Conservation (phyloP, 2,329 filamentous ascomycete species). For the Scedosporium dehoogii region DNA sequence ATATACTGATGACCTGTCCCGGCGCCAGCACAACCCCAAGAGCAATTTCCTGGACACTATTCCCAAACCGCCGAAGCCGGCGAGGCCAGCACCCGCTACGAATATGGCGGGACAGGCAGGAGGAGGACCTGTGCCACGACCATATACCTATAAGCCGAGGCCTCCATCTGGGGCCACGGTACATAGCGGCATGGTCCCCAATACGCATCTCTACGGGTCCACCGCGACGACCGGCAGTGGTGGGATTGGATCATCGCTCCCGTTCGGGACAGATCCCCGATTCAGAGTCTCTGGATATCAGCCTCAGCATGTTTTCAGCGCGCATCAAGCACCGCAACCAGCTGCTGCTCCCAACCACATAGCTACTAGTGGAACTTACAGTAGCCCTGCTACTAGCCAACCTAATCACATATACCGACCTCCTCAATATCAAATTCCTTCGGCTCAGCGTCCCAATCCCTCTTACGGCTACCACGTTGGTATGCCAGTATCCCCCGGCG, state of each 20-base stretch:
- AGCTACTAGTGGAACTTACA: background rate
- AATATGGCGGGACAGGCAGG: background rate
- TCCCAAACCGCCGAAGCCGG: conserved; percentile 37
- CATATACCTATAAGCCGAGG: conserved; percentile 3
- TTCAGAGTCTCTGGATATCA: background rate
- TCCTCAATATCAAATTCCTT: background rate
- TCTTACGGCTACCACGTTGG: background rate
- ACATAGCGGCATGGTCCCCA: background rate
- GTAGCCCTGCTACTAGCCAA: background rate
- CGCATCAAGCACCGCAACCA: background rate
- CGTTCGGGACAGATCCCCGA: background rate
- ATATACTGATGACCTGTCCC: conserved; percentile 68
- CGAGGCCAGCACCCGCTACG: conserved; percentile 10
- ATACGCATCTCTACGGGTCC: background rate
- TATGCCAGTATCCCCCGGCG: background rate
- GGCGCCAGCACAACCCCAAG: conserved; percentile 52
- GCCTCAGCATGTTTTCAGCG: background rate
- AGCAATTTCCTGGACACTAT: conserved; percentile 66
- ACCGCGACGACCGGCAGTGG: background rate
- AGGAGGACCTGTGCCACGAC: background rate
- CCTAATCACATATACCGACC: background rate
- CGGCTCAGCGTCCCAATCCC: background rate
- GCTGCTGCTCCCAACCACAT: background rate
- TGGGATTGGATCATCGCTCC: background rate
- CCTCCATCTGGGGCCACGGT: background rate